These are phyloP conservation scores for Tephrocybe sp. DNA, from an alignment of 768 basidiomycete genomes.

Conservation along the genomic window DNA sequence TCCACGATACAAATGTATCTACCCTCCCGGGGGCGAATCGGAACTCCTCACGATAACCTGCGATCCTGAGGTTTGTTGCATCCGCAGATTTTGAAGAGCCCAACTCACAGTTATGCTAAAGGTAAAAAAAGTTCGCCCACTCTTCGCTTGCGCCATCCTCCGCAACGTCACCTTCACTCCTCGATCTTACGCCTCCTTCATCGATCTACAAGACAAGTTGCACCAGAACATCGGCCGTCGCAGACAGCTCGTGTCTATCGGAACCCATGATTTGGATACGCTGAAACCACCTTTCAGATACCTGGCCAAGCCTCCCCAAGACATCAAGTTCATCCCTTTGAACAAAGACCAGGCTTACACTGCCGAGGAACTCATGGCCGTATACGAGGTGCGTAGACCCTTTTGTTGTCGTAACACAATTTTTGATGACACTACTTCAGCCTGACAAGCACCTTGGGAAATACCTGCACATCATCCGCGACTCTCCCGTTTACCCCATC, in stretches of 20 bases:
- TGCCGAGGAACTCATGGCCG: conserved; percentile 87
- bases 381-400: conserved; percentile 75
- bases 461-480: conserved; percentile 91
- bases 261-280: conserved; percentile 95
- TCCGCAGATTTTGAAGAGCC: neutral
- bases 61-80: conserved; percentile 62
- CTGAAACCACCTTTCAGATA: conserved; percentile 87
- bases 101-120: conserved; percentile 24
- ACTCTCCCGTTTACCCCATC: conserved; percentile 95
- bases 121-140: conserved; percentile 84
- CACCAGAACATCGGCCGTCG: conserved; percentile 94
- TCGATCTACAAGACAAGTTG: conserved; percentile 98
- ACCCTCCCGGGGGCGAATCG: conserved; percentile 67
- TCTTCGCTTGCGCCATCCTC: conserved; percentile 88
- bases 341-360: conserved; percentile 78
- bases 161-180: conserved; percentile 89
- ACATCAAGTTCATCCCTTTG: conserved; percentile 91
- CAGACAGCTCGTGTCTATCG: conserved; percentile 91
- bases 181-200: conserved; percentile 92
- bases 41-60: conserved; percentile 67
- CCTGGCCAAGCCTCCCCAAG: conserved; percentile 75
- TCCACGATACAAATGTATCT: conserved; percentile 73
- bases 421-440: conserved; percentile 39
- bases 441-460: conserved; percentile 87
- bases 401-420: neutral